Conservation (phyloP, 2,329 filamentous ascomycete species). For the Calonectria hongkongensis region DNA sequence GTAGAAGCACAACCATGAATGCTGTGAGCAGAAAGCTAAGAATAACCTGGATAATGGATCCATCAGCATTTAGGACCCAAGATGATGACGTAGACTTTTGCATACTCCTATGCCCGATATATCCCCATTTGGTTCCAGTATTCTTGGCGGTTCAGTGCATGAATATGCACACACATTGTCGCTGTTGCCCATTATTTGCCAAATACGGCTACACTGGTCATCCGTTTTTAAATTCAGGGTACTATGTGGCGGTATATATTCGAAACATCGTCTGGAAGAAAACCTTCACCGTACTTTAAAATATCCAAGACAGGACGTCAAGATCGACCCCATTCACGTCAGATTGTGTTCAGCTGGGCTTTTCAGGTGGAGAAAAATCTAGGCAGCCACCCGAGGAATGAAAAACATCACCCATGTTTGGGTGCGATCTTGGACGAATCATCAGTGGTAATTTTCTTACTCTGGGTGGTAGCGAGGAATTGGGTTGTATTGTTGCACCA, state of each 20-base stretch:
- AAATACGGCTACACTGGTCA: slow-evolving; percentile 1
- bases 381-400: no score
- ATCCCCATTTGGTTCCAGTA: slow-evolving; percentile 15
- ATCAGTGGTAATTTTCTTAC: no score
- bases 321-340: background rate
- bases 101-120: slow-evolving; percentile 21
- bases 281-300: background rate
- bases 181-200: slow-evolving; percentile 8
- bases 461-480: no score
- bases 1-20: slow-evolving; percentile 7
- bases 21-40: slow-evolving; percentile 5
- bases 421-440: no score
- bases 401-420: no score
- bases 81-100: background rate
- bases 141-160: slow-evolving; percentile 21
- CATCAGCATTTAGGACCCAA: background rate
- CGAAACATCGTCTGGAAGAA: slow-evolving; percentile 8
- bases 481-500: background rate
- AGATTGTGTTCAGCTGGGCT: background rate
- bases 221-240: no score
- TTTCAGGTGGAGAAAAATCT: background rate
- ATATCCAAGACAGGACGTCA: background rate
- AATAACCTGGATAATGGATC: background rate
- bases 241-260: background rate
- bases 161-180: slow-evolving; percentile 20